A percentile compares a stretch with the other conserved stretches of the same genome.
Conservation (phyloP, 371 early-diverging fungal genomes). For the Mortierella sp. region DNA sequence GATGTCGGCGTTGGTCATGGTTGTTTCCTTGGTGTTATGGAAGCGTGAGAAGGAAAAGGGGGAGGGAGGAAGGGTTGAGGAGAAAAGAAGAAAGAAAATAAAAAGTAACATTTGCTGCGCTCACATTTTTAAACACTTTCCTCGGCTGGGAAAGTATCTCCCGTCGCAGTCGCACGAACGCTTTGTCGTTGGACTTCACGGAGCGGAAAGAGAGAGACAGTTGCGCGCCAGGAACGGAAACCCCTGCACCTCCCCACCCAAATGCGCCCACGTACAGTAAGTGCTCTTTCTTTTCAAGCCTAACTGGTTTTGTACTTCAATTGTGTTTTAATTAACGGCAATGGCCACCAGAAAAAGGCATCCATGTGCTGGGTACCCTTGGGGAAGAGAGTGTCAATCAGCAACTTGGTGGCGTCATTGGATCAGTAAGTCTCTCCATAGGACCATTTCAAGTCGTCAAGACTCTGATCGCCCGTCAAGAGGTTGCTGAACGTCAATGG, state of each 20-base stretch:
- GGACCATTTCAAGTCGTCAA: neutral
- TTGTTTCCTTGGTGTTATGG: neutral
- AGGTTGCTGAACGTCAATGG: conserved; percentile 7
- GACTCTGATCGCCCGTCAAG: conserved; percentile 1
- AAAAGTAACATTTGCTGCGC: neutral
- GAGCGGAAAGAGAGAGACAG: neutral
- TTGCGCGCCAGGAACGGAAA: neutral
- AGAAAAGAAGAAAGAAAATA: neutral
- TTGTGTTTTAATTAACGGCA: neutral
- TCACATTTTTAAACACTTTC: neutral
- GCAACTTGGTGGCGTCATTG: neutral
- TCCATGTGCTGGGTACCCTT: neutral
- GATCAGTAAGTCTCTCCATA: neutral
- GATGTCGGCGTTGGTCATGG: neutral
- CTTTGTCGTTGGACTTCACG: neutral
- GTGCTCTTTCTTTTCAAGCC: neutral
- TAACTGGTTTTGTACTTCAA: neutral
- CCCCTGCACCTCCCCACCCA: neutral
- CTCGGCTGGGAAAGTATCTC: neutral
- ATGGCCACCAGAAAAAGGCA: neutral
- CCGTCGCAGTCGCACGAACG: neutral
- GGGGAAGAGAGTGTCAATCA: conserved; percentile 6
- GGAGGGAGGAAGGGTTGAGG: neutral
- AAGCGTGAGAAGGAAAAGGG: neutral
- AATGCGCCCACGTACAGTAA: too few relatives aligned